Base-by-base conservation (phyloP, 805 yeast species). In the Wickerhamomyces ciferrii region DNA sequence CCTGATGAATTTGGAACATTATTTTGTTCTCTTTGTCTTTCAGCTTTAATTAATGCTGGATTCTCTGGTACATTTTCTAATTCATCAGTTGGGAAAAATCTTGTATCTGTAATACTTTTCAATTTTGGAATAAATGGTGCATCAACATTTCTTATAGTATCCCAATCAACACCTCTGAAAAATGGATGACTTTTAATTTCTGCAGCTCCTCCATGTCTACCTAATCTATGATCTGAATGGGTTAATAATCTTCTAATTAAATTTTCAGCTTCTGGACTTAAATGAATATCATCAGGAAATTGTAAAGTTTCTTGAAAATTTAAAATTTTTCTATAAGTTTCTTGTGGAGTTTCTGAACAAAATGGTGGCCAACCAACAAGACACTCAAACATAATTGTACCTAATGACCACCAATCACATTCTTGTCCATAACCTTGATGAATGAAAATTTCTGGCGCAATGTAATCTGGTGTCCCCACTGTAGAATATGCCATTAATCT, bases 381-480 rank as follows among this genome's bases (percentile, higher is more conserved):
- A 43, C 97, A 87, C 69, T 94, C 99, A 64, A 92, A 94, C 47
- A 94, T 74, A 84, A 94, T 95, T 62, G 99, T 91, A 9, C 99
- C 99, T 47, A 94, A 72, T 1, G 98, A 91, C 99, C 99, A 94
- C 69, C 95, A 94, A 70, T 94, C 99, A 53, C 95, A 94, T 25
- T 98, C 92, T 64, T 84, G 92, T 60, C 95, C 97, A 65, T 94
- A 94, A 52, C 84, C 82, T 62, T 86, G 87, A 21, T 98, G 98
- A 27, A 61, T 52, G 48, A 94, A 76, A 15, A 94, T 98, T 66
- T 94, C 99, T 39, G 95, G 75, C 1, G 99, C 99, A 96, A 94
- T 94, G 63, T 94, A 94, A 66, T 94, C 99, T 1, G 99, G 99
- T 0, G 97, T 88, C 4, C 99, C 99, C n/a, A 94, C 99, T 51